phyloP scores from a whole-genome alignment of 2,329 filamentous ascomycete species.

The Rutstroemia sydowiana region DNA sequence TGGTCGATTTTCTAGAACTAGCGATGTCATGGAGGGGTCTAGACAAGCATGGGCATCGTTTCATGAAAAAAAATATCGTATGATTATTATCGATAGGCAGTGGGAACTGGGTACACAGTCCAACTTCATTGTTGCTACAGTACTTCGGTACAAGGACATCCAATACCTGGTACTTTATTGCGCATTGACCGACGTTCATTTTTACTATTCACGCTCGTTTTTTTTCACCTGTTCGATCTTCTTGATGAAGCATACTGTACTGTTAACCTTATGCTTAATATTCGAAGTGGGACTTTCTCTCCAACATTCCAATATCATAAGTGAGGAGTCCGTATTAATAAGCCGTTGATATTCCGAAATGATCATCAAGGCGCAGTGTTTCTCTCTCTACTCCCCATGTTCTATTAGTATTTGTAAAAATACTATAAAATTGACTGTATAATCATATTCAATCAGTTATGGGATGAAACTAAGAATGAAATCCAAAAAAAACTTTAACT shows the following conservation, averaged over 20 bases:
- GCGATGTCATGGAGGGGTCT: constrained; percentile 12
- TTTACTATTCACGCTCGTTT: background rate
- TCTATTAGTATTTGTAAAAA: too few species aligned
- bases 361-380: background rate
- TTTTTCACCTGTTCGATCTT: background rate
- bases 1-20: constrained; percentile 15
- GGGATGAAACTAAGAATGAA: background rate
- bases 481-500: background rate
- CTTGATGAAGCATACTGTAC: too few species aligned
- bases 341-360: background rate
- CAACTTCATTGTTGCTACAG: background rate
- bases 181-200: background rate
- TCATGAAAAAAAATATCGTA: constrained; percentile 12
- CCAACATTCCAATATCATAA: too few species aligned
- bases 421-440: too few species aligned
- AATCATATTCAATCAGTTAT: too few species aligned
- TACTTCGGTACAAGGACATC: too few species aligned
- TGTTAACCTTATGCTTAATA: background rate
- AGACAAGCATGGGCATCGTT: constrained; percentile 15
- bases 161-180: background rate
- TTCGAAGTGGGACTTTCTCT: too few species aligned
- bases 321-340: too few species aligned
- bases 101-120: too few species aligned
- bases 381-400: too few species aligned
- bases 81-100: too few species aligned